Evolutionary conservation across 768 basidiomycete species (phyloP).

Genomic region (Cantharellus anzutake): DNA sequence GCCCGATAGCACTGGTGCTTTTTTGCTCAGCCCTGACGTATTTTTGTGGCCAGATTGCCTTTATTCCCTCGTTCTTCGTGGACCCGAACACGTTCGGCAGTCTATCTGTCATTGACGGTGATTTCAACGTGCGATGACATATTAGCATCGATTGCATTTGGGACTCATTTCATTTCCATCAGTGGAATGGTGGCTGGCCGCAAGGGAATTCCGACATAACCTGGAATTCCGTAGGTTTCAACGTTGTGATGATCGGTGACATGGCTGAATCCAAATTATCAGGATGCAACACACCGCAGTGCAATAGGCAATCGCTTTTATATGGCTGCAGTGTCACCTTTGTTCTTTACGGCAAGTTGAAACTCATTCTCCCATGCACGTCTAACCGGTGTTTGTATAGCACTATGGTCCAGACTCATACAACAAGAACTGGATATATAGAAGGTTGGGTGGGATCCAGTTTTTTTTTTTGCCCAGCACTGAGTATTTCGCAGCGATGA

Average conservation of each 20-base stretch:
- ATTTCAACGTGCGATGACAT: slow-evolving; percentile 5
- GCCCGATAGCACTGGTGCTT: not conserved
- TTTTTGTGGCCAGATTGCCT: not conserved
- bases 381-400: slow-evolving; percentile 8
- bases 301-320: slow-evolving; percentile 17
- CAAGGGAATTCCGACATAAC: slow-evolving; percentile 20
- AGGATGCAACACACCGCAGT: slow-evolving; percentile 10
- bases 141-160: slow-evolving; percentile 1
- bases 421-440: slow-evolving; percentile 38
- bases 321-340: slow-evolving; percentile 42
- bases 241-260: too few species aligned
- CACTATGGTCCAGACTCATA: slow-evolving; percentile 48
- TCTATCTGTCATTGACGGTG: slow-evolving; percentile 6
- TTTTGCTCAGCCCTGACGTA: not conserved
- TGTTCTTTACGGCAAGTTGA: slow-evolving; percentile 46
- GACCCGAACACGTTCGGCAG: slow-evolving; percentile 11
- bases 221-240: not conserved
- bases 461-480: not conserved
- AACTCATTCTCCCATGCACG: not conserved
- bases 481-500: slow-evolving; percentile 12
- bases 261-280: slow-evolving; percentile 17
- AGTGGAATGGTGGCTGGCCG: slow-evolving; percentile 78
- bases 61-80: slow-evolving; percentile 18
- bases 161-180: slow-evolving; percentile 3
- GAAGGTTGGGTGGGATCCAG: not conserved